Evolutionary conservation across 176 grass and related monocot species (phyloP), one percentile per base, ranked within the genome.

Genomic region (Thinopyrum elongatum): DNA sequence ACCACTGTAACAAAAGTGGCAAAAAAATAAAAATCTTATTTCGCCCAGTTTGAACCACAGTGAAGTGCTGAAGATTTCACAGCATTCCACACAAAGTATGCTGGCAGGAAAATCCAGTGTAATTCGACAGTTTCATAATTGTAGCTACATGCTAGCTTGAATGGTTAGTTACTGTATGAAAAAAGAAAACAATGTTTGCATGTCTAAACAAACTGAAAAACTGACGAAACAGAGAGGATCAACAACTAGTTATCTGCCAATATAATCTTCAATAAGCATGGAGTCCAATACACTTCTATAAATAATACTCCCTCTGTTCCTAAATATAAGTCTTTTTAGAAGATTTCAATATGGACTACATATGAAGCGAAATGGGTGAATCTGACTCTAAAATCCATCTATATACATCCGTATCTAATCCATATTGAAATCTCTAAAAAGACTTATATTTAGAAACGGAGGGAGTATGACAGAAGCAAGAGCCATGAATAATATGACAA

Each of bases 91-190:
- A 8, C 3, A 29, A 74, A 84, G 6, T 36, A 62, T n/a, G 11
- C 3, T 35, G 17, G 15, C 12, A 46, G 5, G 59, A 85, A 33
- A 81, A 8, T 34, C 4, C 15, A 12, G 11, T 55, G 25, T 51
- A 12, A 11, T 76, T 68, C 29, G 25, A 10, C 4, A 47, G 3
- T 70, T 59, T 53, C 25, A 73, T 17, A 46, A 33, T 46, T 13
- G 29, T 19, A 5, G 1, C 44, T 36, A 81, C 38, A 36, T 17
- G 19, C 17, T 59, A 68, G 25, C 6, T 65, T 28, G 41, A 80
- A 76, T 82, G 44, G 38, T 36, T 7, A 65, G 47, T 71, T 78
- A 70, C 11, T 31, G 30, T 78, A 65, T 15, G 12, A 82, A 90
- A 21, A 29, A 79, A 11, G 4, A 51, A 51, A 74, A 46, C 6